A percentile compares a stretch with the other conserved stretches of the same genome.
Conservation (phyloP, 768 basidiomycete species). For the Roridomyces roridus region DNA sequence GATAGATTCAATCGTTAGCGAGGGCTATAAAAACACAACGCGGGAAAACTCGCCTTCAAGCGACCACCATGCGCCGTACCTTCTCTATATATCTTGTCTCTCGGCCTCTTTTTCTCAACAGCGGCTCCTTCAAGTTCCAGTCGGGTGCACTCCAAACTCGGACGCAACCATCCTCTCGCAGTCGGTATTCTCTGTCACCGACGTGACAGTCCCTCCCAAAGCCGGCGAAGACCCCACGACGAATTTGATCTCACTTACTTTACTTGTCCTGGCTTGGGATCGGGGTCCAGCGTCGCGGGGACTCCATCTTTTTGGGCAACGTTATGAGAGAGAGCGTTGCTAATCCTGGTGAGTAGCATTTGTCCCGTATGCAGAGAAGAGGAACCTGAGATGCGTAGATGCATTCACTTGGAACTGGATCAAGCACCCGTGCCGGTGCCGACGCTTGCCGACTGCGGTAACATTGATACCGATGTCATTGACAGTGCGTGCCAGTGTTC, state of each 20-base stretch:
- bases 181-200: neutral
- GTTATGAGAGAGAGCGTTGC: neutral
- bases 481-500: slow-evolving; percentile 4
- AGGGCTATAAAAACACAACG: too few species aligned
- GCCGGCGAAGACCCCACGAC: neutral
- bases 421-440: neutral
- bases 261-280: slow-evolving; percentile 5
- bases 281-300: too few species aligned
- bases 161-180: slow-evolving; percentile 1
- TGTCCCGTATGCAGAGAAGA: too few species aligned
- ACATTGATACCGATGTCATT: neutral
- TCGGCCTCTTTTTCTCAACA: neutral
- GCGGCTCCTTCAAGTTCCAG: neutral
- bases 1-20: too few species aligned
- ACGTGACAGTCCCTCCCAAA: too few species aligned
- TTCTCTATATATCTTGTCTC: too few species aligned
- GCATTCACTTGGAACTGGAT: neutral
- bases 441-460: neutral
- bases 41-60: too few species aligned
- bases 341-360: too few species aligned
- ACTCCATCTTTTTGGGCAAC: neutral
- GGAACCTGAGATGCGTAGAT: too few species aligned
- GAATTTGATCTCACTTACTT: slow-evolving; percentile 3
- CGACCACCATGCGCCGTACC: too few species aligned
- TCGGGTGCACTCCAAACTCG: slow-evolving; percentile 7